These are phyloP conservation scores for Starmerella ratchasimensis DNA, from an alignment of 805 yeast species.

Conservation along the genomic window DNA sequence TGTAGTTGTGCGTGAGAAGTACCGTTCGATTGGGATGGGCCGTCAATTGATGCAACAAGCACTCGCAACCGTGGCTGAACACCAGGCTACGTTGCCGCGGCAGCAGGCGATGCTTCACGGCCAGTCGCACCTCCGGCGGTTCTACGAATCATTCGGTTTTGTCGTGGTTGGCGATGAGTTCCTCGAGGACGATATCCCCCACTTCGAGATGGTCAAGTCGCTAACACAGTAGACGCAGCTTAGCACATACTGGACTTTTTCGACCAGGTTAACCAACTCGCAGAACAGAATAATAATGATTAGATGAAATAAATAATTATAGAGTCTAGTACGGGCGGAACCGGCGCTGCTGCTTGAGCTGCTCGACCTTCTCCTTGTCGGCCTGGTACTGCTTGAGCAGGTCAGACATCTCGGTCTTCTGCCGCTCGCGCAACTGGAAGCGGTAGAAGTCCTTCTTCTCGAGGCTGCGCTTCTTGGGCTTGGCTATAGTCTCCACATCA, in stretches of 20 bases:
- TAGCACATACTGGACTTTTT: no score
- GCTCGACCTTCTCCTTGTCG: conserved; percentile 74
- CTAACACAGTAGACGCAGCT: no score
- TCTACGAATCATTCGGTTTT: conserved; percentile 18
- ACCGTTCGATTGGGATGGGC: conserved; percentile 16
- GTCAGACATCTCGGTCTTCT: conserved; percentile 85
- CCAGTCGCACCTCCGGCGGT: conserved; percentile 16
- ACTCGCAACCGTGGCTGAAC: conserved; percentile 1
- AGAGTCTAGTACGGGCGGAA: conserved; percentile 64
- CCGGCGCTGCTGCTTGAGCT: conserved; percentile 65
- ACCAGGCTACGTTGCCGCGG: conserved; percentile 1
- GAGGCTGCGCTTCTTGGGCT: conserved; percentile 45
- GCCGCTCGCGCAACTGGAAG: conserved; percentile 87
- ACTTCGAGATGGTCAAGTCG: conserved; percentile 12
- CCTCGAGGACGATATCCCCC: conserved; percentile 20
- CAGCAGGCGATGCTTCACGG: conserved; percentile 14
- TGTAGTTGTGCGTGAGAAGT: conserved; percentile 10
- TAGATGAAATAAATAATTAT: neutral
- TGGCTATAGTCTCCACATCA: conserved; percentile 14
- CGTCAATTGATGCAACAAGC: conserved; percentile 7
- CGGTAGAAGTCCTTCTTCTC: conserved; percentile 87
- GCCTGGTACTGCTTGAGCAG: conserved; percentile 69
- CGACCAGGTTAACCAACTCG: no score
- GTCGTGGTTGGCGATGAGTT: conserved; percentile 12
- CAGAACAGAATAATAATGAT: neutral